phyloP scores from a whole-genome alignment of 2,329 filamentous ascomycete species.

The Aspergillus brunneoviolaceus region DNA sequence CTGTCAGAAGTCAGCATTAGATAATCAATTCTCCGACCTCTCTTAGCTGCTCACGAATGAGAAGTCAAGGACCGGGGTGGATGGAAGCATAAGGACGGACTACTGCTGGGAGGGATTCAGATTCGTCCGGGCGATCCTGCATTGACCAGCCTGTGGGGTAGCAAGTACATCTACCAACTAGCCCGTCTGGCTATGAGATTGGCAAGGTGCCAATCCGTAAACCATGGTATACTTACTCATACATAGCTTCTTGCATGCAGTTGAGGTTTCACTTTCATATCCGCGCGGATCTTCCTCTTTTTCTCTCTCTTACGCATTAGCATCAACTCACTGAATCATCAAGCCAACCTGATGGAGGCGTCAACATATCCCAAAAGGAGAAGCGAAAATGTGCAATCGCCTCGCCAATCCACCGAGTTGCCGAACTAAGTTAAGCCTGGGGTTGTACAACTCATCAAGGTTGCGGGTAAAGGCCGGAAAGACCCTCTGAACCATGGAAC shows the following conservation, averaged over 20 bases:
- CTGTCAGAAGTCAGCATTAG: constrained; percentile 1
- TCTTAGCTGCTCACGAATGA: neutral
- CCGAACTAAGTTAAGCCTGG: neutral
- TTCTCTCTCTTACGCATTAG: neutral
- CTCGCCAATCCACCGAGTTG: neutral
- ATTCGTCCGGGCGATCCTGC: neutral
- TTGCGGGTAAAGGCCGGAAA: constrained; percentile 18
- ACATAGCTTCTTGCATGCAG: neutral
- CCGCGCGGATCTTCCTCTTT: neutral
- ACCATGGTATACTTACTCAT: neutral
- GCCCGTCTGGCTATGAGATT: neutral
- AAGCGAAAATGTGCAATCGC: neutral
- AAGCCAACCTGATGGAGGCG: too few species aligned
- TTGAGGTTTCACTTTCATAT: neutral
- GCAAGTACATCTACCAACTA: neutral
- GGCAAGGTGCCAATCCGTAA: neutral
- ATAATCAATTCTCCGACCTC: constrained; percentile 15
- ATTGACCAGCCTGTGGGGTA: neutral
- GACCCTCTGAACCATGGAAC: constrained; percentile 19
- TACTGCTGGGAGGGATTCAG: neutral
- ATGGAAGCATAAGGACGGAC: neutral
- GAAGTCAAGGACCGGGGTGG: neutral
- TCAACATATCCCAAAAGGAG: neutral
- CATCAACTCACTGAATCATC: too few species aligned
- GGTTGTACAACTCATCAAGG: constrained; percentile 12